These are phyloP conservation scores for Penicillium nordicum DNA, from an alignment of 2,329 filamentous ascomycete species.

Conservation along the genomic window DNA sequence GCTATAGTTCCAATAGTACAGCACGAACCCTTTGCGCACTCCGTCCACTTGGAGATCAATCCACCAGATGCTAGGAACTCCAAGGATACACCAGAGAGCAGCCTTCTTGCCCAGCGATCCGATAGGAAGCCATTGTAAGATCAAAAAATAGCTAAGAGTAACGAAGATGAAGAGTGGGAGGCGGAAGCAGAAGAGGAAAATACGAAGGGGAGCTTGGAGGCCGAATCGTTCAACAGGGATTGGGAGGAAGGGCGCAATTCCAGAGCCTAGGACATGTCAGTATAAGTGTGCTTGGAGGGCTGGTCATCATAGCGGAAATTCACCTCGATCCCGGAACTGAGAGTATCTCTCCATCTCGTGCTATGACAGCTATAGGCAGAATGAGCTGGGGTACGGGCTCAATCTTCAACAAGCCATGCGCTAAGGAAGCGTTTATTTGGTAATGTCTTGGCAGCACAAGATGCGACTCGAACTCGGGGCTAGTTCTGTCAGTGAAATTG, in stretches of 20 bases:
- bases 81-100: slow-evolving; percentile 81
- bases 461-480: neutral
- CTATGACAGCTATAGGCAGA: neutral
- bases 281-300: neutral
- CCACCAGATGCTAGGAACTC: slow-evolving; percentile 94
- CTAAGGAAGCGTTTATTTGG: neutral
- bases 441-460: neutral
- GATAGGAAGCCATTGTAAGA: slow-evolving; percentile 78
- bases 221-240: slow-evolving; percentile 63
- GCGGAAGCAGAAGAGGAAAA: slow-evolving; percentile 74
- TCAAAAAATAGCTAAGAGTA: slow-evolving; percentile 67
- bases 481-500: neutral
- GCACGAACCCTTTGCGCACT: slow-evolving; percentile 75
- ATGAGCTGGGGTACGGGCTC: neutral
- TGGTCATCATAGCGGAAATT: slow-evolving; percentile 9
- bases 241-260: slow-evolving; percentile 93
- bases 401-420: neutral
- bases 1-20: neutral
- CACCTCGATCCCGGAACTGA: slow-evolving; percentile 87
- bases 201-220: slow-evolving; percentile 61
- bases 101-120: slow-evolving; percentile 71
- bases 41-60: slow-evolving; percentile 97
- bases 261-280: slow-evolving; percentile 63
- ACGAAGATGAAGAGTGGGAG: slow-evolving; percentile 72
- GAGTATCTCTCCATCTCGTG: slow-evolving; percentile 84